phyloP scores from a whole-genome alignment of 805 yeast species.

The Candida coquimbonensis region DNA sequence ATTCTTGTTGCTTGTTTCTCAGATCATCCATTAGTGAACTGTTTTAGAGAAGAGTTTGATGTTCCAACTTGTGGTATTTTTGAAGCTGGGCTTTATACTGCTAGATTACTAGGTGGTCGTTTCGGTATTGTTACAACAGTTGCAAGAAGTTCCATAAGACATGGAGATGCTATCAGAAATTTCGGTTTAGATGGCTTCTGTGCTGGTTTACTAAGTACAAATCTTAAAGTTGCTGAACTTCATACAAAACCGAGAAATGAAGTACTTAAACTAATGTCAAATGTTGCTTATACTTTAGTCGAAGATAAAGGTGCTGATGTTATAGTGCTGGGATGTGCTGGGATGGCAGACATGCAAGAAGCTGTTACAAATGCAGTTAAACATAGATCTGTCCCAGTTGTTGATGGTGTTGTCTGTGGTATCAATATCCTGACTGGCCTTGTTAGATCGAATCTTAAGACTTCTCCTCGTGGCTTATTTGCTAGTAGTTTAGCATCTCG shows the following conservation, averaged over 20 bases:
- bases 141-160: slow-evolving; percentile 26
- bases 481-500: slow-evolving; percentile 17
- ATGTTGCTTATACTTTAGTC: slow-evolving; percentile 22
- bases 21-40: slow-evolving; percentile 29
- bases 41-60: slow-evolving; percentile 29
- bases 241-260: slow-evolving; percentile 26
- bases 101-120: slow-evolving; percentile 27
- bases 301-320: slow-evolving; percentile 25
- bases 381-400: slow-evolving; percentile 16
- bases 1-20: slow-evolving; percentile 30
- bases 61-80: slow-evolving; percentile 28
- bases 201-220: slow-evolving; percentile 28
- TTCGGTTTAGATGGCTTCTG: slow-evolving; percentile 26
- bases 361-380: slow-evolving; percentile 19
- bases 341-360: slow-evolving; percentile 25
- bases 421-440: slow-evolving; percentile 18
- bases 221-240: slow-evolving; percentile 26
- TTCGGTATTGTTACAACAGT: slow-evolving; percentile 29
- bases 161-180: slow-evolving; percentile 23
- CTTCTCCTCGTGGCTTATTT: slow-evolving; percentile 25
- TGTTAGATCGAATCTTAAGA: slow-evolving; percentile 21
- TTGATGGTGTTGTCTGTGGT: slow-evolving; percentile 25
- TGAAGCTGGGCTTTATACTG: slow-evolving; percentile 29
- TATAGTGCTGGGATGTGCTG: slow-evolving; percentile 27
- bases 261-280: slow-evolving; percentile 22